phyloP scores from a whole-genome alignment of 495 filamentous ascomycete species.

The Aspergillus asperescens region DNA sequence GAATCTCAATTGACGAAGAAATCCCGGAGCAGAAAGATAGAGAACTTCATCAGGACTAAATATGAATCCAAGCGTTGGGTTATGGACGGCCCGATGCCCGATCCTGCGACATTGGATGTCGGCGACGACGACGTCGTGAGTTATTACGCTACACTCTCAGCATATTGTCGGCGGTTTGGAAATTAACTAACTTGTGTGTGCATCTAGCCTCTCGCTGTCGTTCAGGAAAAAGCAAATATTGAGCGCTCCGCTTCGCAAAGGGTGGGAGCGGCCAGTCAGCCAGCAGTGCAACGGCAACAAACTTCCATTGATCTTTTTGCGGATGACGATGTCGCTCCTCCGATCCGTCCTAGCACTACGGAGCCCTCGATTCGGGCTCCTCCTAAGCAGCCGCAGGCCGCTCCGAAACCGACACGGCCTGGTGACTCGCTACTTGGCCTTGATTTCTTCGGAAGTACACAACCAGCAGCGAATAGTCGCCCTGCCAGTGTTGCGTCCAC shows the following conservation, averaged over 20 bases:
- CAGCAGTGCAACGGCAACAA: constrained; percentile 34
- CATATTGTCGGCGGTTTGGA: too few relatives aligned
- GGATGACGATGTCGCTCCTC: constrained; percentile 51
- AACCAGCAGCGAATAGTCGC: constrained; percentile 57
- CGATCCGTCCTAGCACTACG: constrained; percentile 62
- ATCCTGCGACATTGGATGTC: constrained; percentile 77
- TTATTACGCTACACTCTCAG: constrained; percentile 7
- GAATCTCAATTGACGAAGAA: constrained; percentile 6
- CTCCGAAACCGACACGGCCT: constrained; percentile 61
- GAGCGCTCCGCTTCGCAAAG: constrained; percentile 56
- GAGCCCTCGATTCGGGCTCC: constrained; percentile 49
- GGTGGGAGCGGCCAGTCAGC: constrained; percentile 39
- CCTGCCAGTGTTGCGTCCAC: constrained; percentile 68
- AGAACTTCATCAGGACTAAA: constrained; percentile 98
- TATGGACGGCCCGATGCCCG: constrained; percentile 92
- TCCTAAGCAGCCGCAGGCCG: constrained; percentile 53
- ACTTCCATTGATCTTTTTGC: constrained; percentile 59
- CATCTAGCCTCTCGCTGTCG: constrained; percentile 59
- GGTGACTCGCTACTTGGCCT: constrained; percentile 85
- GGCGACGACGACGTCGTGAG: constrained; percentile 75
- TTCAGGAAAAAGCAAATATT: constrained; percentile 67
- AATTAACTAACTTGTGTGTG: constrained; percentile 21
- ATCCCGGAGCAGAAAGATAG: constrained; percentile 66
- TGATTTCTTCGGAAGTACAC: constrained; percentile 79
- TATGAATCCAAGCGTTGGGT: constrained; percentile 98